Evolutionary conservation across 345 rosid species (phyloP).

Genomic region (Eucalyptus grandis): DNA sequence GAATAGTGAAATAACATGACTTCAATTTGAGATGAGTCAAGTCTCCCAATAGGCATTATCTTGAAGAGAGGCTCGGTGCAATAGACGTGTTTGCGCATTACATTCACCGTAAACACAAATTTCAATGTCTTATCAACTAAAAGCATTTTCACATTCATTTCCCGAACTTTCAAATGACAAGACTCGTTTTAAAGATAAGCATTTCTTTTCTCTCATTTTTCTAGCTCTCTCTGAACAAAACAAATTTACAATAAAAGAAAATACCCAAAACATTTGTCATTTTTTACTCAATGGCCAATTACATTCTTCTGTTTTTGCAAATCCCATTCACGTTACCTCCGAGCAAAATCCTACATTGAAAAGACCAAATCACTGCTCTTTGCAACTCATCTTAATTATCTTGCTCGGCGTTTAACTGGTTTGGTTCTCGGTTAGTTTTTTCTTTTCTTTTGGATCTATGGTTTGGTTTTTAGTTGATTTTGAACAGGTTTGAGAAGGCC

Average conservation of each 20-base stretch:
- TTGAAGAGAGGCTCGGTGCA: not conserved
- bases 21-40: not conserved
- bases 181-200: not conserved
- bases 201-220: too few species aligned
- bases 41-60: not conserved
- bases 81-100: not conserved
- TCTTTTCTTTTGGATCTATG: not conserved
- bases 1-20: not conserved
- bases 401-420: not conserved
- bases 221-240: too few species aligned
- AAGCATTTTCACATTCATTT: not conserved
- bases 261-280: not conserved
- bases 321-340: not conserved
- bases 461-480: not conserved
- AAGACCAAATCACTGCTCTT: not conserved
- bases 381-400: not conserved
- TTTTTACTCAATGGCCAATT: not conserved
- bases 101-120: not conserved
- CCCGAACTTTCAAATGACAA: not conserved
- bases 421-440: not conserved
- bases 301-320: not conserved
- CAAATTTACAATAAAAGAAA: not conserved
- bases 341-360: not conserved
- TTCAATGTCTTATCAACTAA: not conserved
- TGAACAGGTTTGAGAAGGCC: not conserved